Percentiles rank a stretch among this genome's conserved stretches.
These are phyloP conservation scores for Erodium trifolium DNA, from an alignment of 441 rosid genomes.

Conservation along the genomic window DNA sequence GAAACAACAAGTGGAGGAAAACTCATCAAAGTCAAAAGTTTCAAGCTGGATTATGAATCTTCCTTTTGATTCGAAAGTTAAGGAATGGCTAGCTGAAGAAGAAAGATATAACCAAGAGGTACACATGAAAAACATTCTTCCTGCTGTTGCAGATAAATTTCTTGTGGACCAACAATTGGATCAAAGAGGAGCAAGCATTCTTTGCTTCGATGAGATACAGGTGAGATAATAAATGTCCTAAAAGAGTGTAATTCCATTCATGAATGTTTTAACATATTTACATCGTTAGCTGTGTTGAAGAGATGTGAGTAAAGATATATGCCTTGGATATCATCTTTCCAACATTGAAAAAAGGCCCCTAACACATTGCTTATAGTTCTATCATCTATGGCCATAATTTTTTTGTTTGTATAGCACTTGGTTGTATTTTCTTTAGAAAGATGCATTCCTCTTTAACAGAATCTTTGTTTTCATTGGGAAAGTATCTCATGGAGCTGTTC, in stretches of 20 bases:
- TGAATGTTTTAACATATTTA: background rate
- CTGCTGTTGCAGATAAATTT: slow-evolving; percentile 80
- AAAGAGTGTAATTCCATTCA: background rate
- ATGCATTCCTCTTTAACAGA: background rate
- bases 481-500: background rate
- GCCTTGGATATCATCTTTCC: background rate
- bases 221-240: slow-evolving; percentile 26
- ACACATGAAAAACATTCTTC: slow-evolving; percentile 79
- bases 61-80: slow-evolving; percentile 72
- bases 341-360: background rate
- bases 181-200: slow-evolving; percentile 69
- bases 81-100: slow-evolving; percentile 88
- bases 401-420: background rate
- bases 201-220: slow-evolving; percentile 96
- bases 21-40: slow-evolving; percentile 45
- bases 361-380: slow-evolving; percentile 2
- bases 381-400: background rate
- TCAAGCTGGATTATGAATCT: slow-evolving; percentile 78
- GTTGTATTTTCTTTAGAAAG: background rate
- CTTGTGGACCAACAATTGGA: slow-evolving; percentile 50
- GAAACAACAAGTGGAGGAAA: slow-evolving; percentile 66
- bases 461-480: background rate
- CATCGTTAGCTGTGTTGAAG: background rate
- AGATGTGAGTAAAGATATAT: background rate
- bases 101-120: slow-evolving; percentile 74